Percentiles rank a stretch among this genome's conserved stretches.
Evolutionary conservation across 208 protist species (phyloP).

Genomic region (Novymonas esmeraldas): DNA sequence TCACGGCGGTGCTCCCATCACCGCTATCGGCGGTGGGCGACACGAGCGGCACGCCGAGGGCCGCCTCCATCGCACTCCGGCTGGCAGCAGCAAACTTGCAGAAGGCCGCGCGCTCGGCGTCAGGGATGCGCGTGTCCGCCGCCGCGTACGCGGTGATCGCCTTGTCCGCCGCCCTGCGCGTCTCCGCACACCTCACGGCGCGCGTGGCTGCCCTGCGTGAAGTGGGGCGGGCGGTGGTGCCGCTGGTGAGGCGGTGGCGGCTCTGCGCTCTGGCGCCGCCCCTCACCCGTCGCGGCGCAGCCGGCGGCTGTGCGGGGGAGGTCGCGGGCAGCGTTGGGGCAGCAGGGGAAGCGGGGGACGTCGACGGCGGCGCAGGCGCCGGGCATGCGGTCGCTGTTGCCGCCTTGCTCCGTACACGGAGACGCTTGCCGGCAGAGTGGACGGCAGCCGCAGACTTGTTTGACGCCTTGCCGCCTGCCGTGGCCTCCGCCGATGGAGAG

Average conservation of each 20-base stretch:
- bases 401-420: not conserved
- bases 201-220: too few species aligned
- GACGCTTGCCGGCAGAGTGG: not conserved
- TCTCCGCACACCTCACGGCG: not conserved
- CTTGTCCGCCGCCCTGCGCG: not conserved
- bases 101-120: slow-evolving; percentile 21
- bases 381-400: not conserved
- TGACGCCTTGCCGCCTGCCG: too few species aligned
- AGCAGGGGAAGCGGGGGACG: too few species aligned
- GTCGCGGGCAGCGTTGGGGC: too few species aligned
- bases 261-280: not conserved
- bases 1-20: not conserved
- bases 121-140: slow-evolving; percentile 9
- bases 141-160: slow-evolving; percentile 1
- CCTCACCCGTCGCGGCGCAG: not conserved
- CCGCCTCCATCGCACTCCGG: slow-evolving; percentile 18
- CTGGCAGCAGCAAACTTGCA: slow-evolving; percentile 21
- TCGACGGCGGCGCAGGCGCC: not conserved
- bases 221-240: not conserved
- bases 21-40: not conserved
- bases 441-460: not conserved
- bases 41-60: not conserved
- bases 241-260: not conserved
- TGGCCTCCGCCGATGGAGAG: too few species aligned
- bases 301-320: not conserved